A percentile compares a stretch with the other conserved stretches of the same genome.
These are phyloP conservation scores for Periconia sp. DNA, from an alignment of 2,329 filamentous ascomycete species.

Conservation along the genomic window DNA sequence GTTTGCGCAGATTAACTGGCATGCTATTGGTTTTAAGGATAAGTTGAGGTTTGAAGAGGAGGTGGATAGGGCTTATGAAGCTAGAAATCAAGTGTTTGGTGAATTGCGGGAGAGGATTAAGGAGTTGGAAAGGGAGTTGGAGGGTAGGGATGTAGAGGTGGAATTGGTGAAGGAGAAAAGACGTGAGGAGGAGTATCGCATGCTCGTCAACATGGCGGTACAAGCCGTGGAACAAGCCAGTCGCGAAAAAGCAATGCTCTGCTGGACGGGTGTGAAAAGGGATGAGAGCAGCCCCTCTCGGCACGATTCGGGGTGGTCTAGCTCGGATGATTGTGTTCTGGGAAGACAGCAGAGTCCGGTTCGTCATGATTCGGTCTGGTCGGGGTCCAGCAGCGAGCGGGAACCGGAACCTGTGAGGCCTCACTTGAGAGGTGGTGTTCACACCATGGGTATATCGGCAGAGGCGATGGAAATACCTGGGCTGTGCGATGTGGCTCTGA, in stretches of 20 bases:
- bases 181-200: not conserved
- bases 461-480: not conserved
- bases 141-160: not conserved
- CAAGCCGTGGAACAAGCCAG: not conserved
- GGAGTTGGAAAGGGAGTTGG: not conserved
- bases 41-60: not conserved
- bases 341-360: not conserved
- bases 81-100: not conserved
- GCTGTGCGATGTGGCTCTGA: not conserved
- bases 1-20: slow-evolving; percentile 1
- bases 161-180: not conserved
- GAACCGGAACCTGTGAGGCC: not conserved
- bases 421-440: not conserved
- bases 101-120: not conserved
- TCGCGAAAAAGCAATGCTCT: not conserved
- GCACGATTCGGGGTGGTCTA: not conserved
- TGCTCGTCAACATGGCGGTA: not conserved
- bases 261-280: not conserved
- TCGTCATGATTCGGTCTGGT: not conserved
- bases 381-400: not conserved
- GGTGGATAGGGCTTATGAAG: not conserved
- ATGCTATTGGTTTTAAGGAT: not conserved
- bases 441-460: not conserved
- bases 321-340: no score
- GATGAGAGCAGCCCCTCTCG: not conserved